Evolutionary conservation across 2,329 filamentous ascomycete species (phyloP).

Genomic region (Gaeumannomyces tritici): DNA sequence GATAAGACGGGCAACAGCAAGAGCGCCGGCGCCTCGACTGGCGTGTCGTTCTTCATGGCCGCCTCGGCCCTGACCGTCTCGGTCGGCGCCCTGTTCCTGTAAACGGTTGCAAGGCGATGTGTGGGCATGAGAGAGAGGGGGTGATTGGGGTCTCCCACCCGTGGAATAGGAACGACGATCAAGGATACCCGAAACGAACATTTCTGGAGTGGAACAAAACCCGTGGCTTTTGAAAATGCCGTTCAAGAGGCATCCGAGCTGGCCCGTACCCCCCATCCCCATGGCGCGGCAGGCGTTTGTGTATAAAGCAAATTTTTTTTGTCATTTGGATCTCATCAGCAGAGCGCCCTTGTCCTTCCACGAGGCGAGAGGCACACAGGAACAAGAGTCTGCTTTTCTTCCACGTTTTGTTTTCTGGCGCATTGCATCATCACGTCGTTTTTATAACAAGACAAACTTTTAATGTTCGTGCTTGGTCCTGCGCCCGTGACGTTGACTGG

Average conservation of each 20-base stretch:
- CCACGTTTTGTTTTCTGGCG: not conserved
- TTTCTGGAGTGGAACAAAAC: not conserved
- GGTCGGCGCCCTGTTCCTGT: conserved; percentile 29
- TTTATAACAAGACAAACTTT: not conserved
- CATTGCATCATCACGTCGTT: not conserved
- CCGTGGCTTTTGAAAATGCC: not conserved
- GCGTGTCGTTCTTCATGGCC: conserved; percentile 21
- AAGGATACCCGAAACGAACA: not conserved
- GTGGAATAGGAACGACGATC: not conserved
- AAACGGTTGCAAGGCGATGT: conserved; percentile 8
- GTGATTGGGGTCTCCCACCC: not conserved
- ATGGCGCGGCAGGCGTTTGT: not conserved
- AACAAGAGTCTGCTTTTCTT: not conserved
- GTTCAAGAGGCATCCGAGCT: not conserved
- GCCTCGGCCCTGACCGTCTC: conserved; percentile 23
- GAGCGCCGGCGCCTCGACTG: conserved; percentile 20
- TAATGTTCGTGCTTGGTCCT: not conserved
- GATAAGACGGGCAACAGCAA: conserved; percentile 22
- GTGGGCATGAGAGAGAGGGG: not conserved
- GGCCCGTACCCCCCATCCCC: not conserved
- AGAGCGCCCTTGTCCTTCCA: not conserved
- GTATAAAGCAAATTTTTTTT: not conserved
- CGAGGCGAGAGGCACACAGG: not conserved
- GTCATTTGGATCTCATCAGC: not conserved
- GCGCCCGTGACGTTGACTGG: too few species aligned